phyloP scores from a whole-genome alignment of 768 basidiomycete species.

The Agrocybe pediades region DNA sequence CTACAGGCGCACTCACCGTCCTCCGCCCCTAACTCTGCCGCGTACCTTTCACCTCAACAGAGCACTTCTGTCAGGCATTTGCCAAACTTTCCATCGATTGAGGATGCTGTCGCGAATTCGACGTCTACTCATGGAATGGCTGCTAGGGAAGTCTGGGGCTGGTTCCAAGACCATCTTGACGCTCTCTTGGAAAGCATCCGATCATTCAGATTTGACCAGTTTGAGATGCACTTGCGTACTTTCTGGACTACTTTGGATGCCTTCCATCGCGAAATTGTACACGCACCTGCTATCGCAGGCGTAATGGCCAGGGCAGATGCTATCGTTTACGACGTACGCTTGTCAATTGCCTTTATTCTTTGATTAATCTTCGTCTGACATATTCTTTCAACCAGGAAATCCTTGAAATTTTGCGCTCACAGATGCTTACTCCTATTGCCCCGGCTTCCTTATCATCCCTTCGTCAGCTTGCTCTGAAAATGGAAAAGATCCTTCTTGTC shows the following conservation, averaged over 20 bases:
- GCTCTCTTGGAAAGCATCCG: slow-evolving; percentile 76
- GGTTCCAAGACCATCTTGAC: slow-evolving; percentile 92
- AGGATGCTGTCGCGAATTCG: slow-evolving; percentile 77
- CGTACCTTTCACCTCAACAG: slow-evolving; percentile 53
- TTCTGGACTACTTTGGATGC: slow-evolving; percentile 82
- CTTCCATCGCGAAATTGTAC: slow-evolving; percentile 83
- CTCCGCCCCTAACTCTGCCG: slow-evolving; percentile 39
- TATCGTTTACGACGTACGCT: slow-evolving; percentile 84
- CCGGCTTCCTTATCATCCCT: slow-evolving; percentile 67
- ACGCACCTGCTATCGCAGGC: slow-evolving; percentile 85
- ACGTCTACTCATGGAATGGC: slow-evolving; percentile 77
- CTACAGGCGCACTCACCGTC: slow-evolving; percentile 63
- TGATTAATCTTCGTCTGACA: slow-evolving; percentile 13
- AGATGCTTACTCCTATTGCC: slow-evolving; percentile 80
- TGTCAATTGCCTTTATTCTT: not conserved
- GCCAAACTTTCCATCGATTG: slow-evolving; percentile 82
- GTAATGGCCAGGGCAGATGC: slow-evolving; percentile 91
- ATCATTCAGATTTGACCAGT: slow-evolving; percentile 83
- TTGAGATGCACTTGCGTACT: slow-evolving; percentile 81
- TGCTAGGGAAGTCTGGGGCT: slow-evolving; percentile 86
- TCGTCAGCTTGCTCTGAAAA: slow-evolving; percentile 83
- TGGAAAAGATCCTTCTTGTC: slow-evolving; percentile 85
- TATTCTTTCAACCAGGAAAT: slow-evolving; percentile 62
- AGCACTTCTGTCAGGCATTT: slow-evolving; percentile 72
- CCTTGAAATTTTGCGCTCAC: slow-evolving; percentile 79